A percentile compares a stretch with the other conserved stretches of the same genome.
These are phyloP conservation scores for Xerocomellus amylosporus DNA, from an alignment of 768 basidiomycete species.

Conservation along the genomic window DNA sequence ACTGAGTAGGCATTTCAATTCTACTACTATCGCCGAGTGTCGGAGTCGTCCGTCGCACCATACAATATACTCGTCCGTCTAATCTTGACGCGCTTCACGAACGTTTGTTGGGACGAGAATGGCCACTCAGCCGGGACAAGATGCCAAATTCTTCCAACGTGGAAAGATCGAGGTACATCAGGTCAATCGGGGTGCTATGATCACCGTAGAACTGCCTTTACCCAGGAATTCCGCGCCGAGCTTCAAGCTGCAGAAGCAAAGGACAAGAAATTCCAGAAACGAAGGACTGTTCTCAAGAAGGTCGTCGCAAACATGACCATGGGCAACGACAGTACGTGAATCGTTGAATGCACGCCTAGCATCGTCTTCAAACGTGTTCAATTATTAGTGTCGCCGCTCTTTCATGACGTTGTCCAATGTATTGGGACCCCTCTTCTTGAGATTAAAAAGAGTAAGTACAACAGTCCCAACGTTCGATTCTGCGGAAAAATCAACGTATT, in stretches of 20 bases:
- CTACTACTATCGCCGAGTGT: neutral
- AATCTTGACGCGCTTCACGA: neutral
- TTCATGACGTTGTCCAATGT: slow-evolving; percentile 94
- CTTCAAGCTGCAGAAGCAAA: slow-evolving; percentile 88
- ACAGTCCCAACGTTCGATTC: neutral
- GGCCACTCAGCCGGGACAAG: slow-evolving; percentile 65
- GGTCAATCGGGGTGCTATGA: slow-evolving; percentile 1
- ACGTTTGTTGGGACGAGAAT: slow-evolving; percentile 24
- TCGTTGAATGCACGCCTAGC: slow-evolving; percentile 1
- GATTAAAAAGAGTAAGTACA: slow-evolving; percentile 94
- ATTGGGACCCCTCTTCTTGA: slow-evolving; percentile 93
- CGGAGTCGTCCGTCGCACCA: neutral
- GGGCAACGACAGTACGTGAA: slow-evolving; percentile 93
- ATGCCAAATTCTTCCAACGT: slow-evolving; percentile 89
- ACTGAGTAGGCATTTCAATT: neutral
- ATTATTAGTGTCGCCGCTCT: slow-evolving; percentile 81
- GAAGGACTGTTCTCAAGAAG: slow-evolving; percentile 94
- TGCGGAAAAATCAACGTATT: neutral
- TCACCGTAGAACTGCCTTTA: slow-evolving; percentile 14
- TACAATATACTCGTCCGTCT: slow-evolving; percentile 1
- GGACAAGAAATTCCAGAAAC: slow-evolving; percentile 93
- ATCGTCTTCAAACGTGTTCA: slow-evolving; percentile 21
- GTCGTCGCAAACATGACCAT: slow-evolving; percentile 99
- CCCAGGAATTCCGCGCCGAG: slow-evolving; percentile 85
- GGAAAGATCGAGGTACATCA: slow-evolving; percentile 81